Conservation (phyloP, 768 basidiomycete genomes). For the Kwoniella botswanensis region DNA sequence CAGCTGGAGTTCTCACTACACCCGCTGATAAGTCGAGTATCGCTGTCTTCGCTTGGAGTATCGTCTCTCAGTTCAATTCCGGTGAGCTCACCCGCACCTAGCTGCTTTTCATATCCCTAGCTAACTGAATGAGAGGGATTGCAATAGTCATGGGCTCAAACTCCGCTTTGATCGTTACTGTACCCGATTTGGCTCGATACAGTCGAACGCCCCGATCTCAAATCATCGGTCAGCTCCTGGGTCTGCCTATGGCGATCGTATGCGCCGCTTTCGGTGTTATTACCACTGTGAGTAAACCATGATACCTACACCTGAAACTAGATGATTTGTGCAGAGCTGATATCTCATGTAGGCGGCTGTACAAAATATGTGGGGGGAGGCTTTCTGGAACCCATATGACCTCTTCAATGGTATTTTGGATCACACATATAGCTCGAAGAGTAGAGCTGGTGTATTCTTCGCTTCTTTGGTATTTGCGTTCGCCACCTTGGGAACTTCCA, state of each 20-base stretch:
- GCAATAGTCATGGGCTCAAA: conserved; percentile 27
- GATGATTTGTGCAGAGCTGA: neutral
- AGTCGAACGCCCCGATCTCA: conserved; percentile 18
- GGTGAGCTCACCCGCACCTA: conserved; percentile 9
- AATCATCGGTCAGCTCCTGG: conserved; percentile 23
- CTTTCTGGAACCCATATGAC: conserved; percentile 41
- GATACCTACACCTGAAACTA: neutral
- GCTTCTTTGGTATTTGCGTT: conserved; percentile 28
- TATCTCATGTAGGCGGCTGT: conserved; percentile 24
- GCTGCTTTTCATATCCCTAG: neutral
- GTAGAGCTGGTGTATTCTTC: conserved; percentile 33
- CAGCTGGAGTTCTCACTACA: conserved; percentile 9
- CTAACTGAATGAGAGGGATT: neutral
- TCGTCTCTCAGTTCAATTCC: conserved; percentile 29
- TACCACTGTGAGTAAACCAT: conserved; percentile 27
- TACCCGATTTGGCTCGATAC: conserved; percentile 32
- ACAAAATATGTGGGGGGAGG: conserved; percentile 36
- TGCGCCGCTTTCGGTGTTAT: conserved; percentile 37
- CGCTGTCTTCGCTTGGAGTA: conserved; percentile 21
- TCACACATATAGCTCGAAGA: conserved; percentile 26
- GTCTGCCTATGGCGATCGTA: conserved; percentile 26
- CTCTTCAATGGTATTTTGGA: conserved; percentile 37
- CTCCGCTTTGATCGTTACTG: conserved; percentile 30
- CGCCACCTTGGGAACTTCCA: conserved; percentile 30
- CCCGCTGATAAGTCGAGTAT: conserved; percentile 17